A percentile compares a stretch with the other conserved stretches of the same genome.
phyloP scores from a whole-genome alignment of 129 eudicot species.

The Flaveria sonorensis region DNA sequence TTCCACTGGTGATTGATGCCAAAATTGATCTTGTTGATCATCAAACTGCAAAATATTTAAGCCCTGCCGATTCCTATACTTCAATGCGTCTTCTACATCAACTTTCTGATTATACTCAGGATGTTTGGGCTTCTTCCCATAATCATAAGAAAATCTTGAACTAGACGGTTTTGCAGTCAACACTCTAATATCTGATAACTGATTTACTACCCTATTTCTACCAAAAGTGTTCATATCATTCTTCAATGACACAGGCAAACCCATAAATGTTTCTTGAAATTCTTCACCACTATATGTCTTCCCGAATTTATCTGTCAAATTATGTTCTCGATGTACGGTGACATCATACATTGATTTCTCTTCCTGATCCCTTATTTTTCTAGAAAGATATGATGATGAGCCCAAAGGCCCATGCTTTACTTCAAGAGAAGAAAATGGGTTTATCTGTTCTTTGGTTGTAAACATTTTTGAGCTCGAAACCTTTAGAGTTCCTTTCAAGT shows the following conservation, averaged over 20 bases:
- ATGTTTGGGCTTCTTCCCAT: slow-evolving; percentile 54
- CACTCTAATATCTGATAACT: slow-evolving; percentile 77
- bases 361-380: slow-evolving; percentile 49
- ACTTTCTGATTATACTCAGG: slow-evolving; percentile 45
- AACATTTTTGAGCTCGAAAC: slow-evolving; percentile 48
- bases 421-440: slow-evolving; percentile 42
- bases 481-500: slow-evolving; percentile 63
- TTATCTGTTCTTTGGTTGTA: slow-evolving; percentile 38
- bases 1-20: slow-evolving; percentile 53
- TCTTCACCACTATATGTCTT: slow-evolving; percentile 58
- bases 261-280: slow-evolving; percentile 44
- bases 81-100: slow-evolving; percentile 50
- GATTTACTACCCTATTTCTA: slow-evolving; percentile 61
- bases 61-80: slow-evolving; percentile 42
- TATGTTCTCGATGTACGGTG: slow-evolving; percentile 53
- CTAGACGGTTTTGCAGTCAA: slow-evolving; percentile 79
- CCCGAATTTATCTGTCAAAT: slow-evolving; percentile 39
- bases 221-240: slow-evolving; percentile 50
- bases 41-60: slow-evolving; percentile 45
- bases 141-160: slow-evolving; percentile 47
- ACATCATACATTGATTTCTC: slow-evolving; percentile 62
- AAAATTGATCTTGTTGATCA: slow-evolving; percentile 43
- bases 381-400: slow-evolving; percentile 33
- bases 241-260: slow-evolving; percentile 40
- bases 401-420: slow-evolving; percentile 46